Evolutionary conservation across 2,329 filamentous ascomycete species (phyloP).

Genomic region (Xylaria sp.): DNA sequence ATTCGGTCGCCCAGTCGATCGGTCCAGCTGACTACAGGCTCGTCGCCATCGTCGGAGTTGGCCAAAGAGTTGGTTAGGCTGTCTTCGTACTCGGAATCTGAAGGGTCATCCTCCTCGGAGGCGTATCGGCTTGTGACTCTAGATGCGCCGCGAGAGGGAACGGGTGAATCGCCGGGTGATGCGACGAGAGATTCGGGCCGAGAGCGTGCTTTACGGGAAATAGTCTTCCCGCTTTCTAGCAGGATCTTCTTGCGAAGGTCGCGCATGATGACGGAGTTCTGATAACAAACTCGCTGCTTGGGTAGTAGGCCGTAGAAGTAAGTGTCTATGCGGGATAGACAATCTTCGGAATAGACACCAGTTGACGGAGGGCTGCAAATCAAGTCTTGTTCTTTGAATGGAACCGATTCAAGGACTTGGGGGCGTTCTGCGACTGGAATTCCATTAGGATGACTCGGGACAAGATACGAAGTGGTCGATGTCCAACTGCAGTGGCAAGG

Average conservation of each 20-base stretch:
- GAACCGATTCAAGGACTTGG: constrained; percentile 21
- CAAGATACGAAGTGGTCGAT: background rate
- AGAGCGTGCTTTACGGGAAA: constrained; percentile 61
- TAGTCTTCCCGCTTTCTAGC: constrained; percentile 64
- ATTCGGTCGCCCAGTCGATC: constrained; percentile 60
- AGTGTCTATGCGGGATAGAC: background rate
- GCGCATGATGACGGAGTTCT: constrained; percentile 43
- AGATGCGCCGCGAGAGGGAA: constrained; percentile 54
- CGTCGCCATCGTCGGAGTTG: constrained; percentile 63
- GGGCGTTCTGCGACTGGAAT: constrained; percentile 23
- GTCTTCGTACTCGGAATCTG: constrained; percentile 50
- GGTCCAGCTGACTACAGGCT: constrained; percentile 53
- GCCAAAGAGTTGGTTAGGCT: constrained; percentile 43
- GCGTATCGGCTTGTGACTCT: constrained; percentile 55
- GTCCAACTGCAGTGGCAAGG: background rate
- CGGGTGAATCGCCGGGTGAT: constrained; percentile 54
- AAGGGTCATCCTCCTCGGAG: constrained; percentile 57
- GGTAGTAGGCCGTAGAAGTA: background rate
- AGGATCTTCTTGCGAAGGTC: constrained; percentile 64
- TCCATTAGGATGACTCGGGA: constrained; percentile 28
- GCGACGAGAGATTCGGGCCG: constrained; percentile 50
- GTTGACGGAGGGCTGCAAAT: constrained; percentile 8
- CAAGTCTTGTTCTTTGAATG: constrained; percentile 29
- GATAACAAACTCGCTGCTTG: background rate
- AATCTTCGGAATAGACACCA: background rate